These are phyloP conservation scores for Zychaea mexicana DNA, from an alignment of 371 early-diverging fungal genomes.

Conservation along the genomic window DNA sequence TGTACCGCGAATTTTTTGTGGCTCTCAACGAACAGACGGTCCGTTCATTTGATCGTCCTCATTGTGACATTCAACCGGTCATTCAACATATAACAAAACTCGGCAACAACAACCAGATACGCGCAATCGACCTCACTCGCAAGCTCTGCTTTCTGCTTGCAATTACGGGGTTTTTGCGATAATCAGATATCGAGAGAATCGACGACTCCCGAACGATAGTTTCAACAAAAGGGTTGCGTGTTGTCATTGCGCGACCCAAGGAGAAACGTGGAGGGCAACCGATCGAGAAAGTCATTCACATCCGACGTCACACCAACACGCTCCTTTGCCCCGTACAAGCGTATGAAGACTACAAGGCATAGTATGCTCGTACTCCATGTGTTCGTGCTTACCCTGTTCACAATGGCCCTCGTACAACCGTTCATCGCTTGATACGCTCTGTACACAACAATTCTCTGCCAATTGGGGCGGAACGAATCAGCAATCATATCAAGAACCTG, in stretches of 20 bases:
- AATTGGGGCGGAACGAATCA: background rate
- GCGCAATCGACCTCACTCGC: background rate
- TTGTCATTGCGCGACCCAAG: conserved; percentile 19
- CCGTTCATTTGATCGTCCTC: background rate
- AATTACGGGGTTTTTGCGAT: conserved; percentile 25
- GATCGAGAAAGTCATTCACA: background rate
- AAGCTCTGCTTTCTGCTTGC: conserved; percentile 22
- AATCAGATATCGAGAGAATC: conserved; percentile 26
- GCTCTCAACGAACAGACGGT: conserved; percentile 14
- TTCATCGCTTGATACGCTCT: background rate
- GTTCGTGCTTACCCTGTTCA: background rate
- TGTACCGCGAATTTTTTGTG: background rate
- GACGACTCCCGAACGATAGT: conserved; percentile 1
- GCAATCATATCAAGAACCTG: background rate
- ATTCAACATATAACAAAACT: background rate
- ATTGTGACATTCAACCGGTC: conserved; percentile 9
- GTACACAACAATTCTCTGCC: background rate
- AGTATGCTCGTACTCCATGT: no score
- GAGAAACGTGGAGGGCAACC: conserved; percentile 13
- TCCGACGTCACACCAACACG: conserved; percentile 9
- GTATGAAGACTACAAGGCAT: background rate
- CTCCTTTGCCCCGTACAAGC: conserved; percentile 19
- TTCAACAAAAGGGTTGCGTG: background rate
- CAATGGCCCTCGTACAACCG: background rate
- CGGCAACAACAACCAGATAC: background rate